Evolutionary conservation across 306 rosid genomes (phyloP), one percentile per base, ranked within the genome.

Genomic region (Ammopiptanthus mongolicus): DNA sequence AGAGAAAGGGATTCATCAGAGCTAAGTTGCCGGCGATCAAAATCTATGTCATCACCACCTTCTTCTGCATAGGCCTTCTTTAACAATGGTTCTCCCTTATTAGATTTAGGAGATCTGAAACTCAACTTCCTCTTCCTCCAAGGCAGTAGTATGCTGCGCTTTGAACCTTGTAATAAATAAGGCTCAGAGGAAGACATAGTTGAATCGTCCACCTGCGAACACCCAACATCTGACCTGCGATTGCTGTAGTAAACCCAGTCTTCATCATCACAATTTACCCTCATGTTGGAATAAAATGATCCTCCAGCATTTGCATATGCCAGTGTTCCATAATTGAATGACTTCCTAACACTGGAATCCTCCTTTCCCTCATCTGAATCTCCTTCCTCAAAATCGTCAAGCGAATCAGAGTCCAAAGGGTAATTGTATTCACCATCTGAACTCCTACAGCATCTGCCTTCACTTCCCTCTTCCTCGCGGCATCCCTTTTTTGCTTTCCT

Each of bases 21-120:
- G 88, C 98, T 90, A 33, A 96, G 99, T 75, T 90, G 99, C 34
- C 99, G 82, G 37, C 99, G 98, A 83, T 92, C 99, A 82, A 89
- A 92, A 86, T 96, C 99, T 47, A 96, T 96, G 82, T 96, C 99
- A 42, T 96, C 99, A 13, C 99, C 99, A 17, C 99, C 99, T 83
- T 92, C 99, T 83, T 96, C 99, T 15, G 92, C 98, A 50, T 92
- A 86, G 33, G 86, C 97, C 82, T 90, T 92, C 86, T 96, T 92
- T 48, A 96, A 68, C 84, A 96, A 80, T 3, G 99, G 99, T 61
- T 90, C 99, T 78, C 92, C 99, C 80, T 83, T 92, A 51, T 77
- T 83, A 53, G 86, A 78, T 78, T 92, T 92, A 36, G 97, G 93
- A 83, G 99, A 92, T 78, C 96, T 89, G 79, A 95, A 95, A 83